Conservation (phyloP, 805 yeast species). For the Ogataea allantospora region DNA sequence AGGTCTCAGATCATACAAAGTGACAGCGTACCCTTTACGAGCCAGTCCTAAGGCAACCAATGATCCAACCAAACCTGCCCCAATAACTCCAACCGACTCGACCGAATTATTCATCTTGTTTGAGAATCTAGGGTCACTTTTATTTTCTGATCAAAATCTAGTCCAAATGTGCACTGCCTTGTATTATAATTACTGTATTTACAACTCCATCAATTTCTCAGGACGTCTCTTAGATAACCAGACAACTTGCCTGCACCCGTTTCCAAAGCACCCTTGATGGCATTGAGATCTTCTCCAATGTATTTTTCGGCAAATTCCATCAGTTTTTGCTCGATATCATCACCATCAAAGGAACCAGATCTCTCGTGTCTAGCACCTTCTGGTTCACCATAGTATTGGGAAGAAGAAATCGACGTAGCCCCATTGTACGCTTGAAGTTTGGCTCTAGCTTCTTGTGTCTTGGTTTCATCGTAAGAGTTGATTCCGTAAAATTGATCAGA, state of each 20-base stretch:
- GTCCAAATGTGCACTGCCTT: conserved; percentile 6
- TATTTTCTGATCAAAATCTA: conserved; percentile 1
- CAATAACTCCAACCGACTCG: conserved; percentile 59
- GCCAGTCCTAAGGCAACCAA: conserved; percentile 79
- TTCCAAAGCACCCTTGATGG: conserved; percentile 86
- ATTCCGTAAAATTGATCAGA: conserved; percentile 94
- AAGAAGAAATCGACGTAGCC: conserved; percentile 88
- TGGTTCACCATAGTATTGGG: conserved; percentile 78
- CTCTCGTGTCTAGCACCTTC: conserved; percentile 32
- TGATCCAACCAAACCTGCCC: conserved; percentile 91
- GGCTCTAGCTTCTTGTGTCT: conserved; percentile 75
- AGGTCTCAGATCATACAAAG: conserved; percentile 65
- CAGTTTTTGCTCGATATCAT: conserved; percentile 51
- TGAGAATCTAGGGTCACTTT: background rate
- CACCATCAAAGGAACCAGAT: conserved; percentile 32
- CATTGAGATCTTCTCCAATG: conserved; percentile 81
- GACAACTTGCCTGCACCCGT: conserved; percentile 90
- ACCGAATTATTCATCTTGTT: conserved; percentile 1
- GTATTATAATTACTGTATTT: conserved; percentile 7
- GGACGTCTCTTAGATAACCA: conserved; percentile 80
- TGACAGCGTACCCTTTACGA: conserved; percentile 67
- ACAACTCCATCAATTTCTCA: conserved; percentile 39
- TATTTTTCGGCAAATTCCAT: conserved; percentile 67
- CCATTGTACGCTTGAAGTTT: conserved; percentile 81
- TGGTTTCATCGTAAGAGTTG: conserved; percentile 73